Percentiles rank a stretch among this genome's conserved stretches.
Evolutionary conservation across 306 rosid genomes (phyloP).

Genomic region (cucumber (Cucumis sativus)): Cucumber_9930_V3 NC_026656.2:7353501-7354000

Average conservation of each 20-base stretch:
- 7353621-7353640: neutral
- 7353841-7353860: neutral
- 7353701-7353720: neutral
- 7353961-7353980: neutral
- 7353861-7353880: neutral
- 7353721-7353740: neutral
- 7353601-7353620: slow-evolving; percentile 82
- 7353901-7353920: neutral
- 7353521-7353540: slow-evolving; percentile 31
- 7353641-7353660: neutral
- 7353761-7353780: neutral
- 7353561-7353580: slow-evolving; percentile 98
- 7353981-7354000: neutral
- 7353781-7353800: neutral
- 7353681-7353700: neutral
- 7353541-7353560: slow-evolving; percentile 88
- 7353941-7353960: neutral
- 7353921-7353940: neutral
- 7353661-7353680: neutral
- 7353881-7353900: neutral
- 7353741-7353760: neutral
- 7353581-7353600: slow-evolving; percentile 80
- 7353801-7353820: neutral
- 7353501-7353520: neutral
- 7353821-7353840: neutral